Evolutionary conservation across 331 rosid genomes (phyloP).

Genomic region (Saraca asoca): DNA sequence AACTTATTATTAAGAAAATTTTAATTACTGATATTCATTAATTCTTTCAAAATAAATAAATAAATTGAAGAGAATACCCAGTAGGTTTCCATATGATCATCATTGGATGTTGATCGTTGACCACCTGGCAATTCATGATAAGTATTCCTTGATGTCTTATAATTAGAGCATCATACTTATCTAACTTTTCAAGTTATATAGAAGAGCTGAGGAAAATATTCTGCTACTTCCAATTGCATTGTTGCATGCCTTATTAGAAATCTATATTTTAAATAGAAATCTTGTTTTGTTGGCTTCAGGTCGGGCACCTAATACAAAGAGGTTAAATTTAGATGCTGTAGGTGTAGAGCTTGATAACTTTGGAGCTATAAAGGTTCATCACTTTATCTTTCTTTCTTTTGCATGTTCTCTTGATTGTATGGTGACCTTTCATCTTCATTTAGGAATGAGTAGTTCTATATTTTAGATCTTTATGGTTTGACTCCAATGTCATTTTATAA

Average conservation of each 20-base stretch:
- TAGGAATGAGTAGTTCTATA: background rate
- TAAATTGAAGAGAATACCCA: too few species aligned
- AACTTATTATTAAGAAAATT: too few species aligned
- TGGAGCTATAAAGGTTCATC: conserved; percentile 79
- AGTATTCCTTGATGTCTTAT: background rate
- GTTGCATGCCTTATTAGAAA: conserved; percentile 4
- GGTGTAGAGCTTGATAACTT: conserved; percentile 70
- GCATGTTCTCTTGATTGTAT: conserved; percentile 1
- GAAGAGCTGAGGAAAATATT: too few species aligned
- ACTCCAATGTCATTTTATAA: conserved; percentile 19
- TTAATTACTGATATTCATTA: too few species aligned
- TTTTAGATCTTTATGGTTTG: conserved; percentile 20
- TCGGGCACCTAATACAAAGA: conserved; percentile 81
- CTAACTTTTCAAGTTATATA: background rate
- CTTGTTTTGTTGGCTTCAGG: conserved; percentile 53
- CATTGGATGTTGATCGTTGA: background rate
- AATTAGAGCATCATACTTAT: background rate
- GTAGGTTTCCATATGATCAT: too few species aligned
- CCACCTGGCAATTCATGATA: conserved; percentile 7
- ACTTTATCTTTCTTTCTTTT: conserved; percentile 26
- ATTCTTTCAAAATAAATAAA: too few species aligned
- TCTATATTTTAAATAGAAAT: conserved; percentile 1
- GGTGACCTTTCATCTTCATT: conserved; percentile 3
- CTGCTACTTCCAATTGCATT: conserved; percentile 14
- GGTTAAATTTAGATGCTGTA: conserved; percentile 80